phyloP scores from a whole-genome alignment of 148 eudicot genomes.

The Limonium bicolor region DNA sequence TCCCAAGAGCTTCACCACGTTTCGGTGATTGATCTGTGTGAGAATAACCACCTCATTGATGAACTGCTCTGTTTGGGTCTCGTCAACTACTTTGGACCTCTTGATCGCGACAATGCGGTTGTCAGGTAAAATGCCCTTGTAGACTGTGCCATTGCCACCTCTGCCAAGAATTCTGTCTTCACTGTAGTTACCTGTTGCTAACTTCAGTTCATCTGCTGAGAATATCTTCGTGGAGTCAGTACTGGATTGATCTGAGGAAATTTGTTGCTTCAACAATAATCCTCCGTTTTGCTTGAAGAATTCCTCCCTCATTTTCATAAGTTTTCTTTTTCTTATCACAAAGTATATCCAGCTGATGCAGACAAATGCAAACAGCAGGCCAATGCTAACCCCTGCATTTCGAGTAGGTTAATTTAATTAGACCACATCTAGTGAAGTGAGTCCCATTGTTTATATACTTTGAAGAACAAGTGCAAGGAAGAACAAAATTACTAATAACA shows the following conservation, averaged over 20 bases:
- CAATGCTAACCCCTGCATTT: too few species aligned
- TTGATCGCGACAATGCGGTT: slow-evolving; percentile 5
- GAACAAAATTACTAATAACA: too few species aligned
- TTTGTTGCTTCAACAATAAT: background rate
- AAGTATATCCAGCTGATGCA: too few species aligned
- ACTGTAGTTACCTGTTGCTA: background rate
- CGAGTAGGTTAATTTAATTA: too few species aligned
- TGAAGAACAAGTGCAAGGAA: background rate
- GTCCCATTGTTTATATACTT: background rate
- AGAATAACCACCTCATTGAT: slow-evolving; percentile 6
- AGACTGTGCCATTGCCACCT: slow-evolving; percentile 5
- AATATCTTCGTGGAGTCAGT: background rate
- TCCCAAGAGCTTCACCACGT: background rate
- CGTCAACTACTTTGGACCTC: slow-evolving; percentile 3
- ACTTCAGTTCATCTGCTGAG: background rate
- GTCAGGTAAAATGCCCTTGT: slow-evolving; percentile 3
- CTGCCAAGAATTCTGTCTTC: slow-evolving; percentile 1
- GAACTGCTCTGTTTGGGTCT: background rate
- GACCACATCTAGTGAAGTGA: too few species aligned
- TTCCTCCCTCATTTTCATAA: background rate
- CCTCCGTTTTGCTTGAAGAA: slow-evolving; percentile 5
- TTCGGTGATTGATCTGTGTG: background rate
- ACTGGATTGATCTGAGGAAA: background rate
- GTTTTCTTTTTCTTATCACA: background rate
- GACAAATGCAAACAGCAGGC: background rate